Evolutionary conservation across 2,329 filamentous ascomycete species (phyloP), one percentile per base, ranked within the genome.

Genomic region (Sporothrix variecibatus): DNA sequence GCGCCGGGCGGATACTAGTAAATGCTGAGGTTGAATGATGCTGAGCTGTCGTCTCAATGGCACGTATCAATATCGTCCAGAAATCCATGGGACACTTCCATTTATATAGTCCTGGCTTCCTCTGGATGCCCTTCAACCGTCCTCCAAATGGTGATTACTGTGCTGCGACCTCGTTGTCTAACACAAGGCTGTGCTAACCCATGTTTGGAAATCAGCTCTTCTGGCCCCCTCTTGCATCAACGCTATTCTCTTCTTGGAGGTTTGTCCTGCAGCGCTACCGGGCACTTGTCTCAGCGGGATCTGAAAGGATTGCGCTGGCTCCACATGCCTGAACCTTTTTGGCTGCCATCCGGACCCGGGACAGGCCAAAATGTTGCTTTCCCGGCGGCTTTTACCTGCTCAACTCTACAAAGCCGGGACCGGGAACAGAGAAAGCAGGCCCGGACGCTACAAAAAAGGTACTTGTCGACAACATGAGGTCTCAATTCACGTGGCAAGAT

Each of bases 141-240:
- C 23, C 7, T 56, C 23, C 15, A 51, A 31, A 2, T 26, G 11
- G 23, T 17, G 56, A 31, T 31, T 28, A 31, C 56, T 58, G 26
- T 17, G 6, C 46, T n/a, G 5, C 46, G 34, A 34, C 46, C 46
- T n/a, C 46, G 15, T 20, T 51, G 20, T 9, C 53, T 31, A 58
- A 58, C 11, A 58, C 53, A 58, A 58, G 53, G 53, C 53, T 58
- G 53, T 58, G 53, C 53, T 58, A 58, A 26, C 31, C 26, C 53
- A 8, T 31, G 26, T 58, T 58, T 31, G 53, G 53, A 8, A 58
- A 31, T 31, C 49, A 23, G 49, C 49, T 20, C 12, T 58, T 28
- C 12, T 31, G 26, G 8, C 46, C 8, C 8, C 23, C 20, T 53
- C 23, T 53, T 53, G 6, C 6, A 53, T 53, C 49, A 53, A 23